A percentile compares a stretch with the other conserved stretches of the same genome.
These are phyloP conservation scores for Colletotrichum tanaceti DNA, from an alignment of 2,329 filamentous ascomycete species.

Conservation along the genomic window DNA sequence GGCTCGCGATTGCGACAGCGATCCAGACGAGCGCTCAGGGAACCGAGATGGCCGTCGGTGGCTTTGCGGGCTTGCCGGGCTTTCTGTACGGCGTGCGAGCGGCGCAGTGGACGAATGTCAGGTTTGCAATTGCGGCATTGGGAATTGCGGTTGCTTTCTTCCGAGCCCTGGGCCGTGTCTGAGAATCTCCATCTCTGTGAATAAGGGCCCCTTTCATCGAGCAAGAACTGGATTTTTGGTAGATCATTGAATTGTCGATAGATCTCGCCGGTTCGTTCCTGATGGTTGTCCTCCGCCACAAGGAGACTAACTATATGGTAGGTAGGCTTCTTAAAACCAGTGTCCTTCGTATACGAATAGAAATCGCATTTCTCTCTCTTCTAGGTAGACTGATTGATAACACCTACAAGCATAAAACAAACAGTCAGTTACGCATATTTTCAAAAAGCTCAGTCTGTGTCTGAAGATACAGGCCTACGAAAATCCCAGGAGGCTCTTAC, in stretches of 20 bases:
- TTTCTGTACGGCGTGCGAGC: background rate
- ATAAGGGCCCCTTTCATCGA: background rate
- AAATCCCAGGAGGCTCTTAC: constrained; percentile 9
- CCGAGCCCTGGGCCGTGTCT: background rate
- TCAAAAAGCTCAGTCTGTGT: background rate
- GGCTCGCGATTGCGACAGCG: background rate
- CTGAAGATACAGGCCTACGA: background rate
- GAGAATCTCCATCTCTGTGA: background rate
- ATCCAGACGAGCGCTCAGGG: background rate
- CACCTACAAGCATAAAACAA: too few species aligned
- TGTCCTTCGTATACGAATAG: too few species aligned
- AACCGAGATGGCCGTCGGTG: background rate
- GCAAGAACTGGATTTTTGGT: background rate
- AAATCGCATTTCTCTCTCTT: too few species aligned
- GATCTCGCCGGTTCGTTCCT: background rate
- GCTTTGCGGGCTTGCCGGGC: background rate
- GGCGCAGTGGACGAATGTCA: background rate
- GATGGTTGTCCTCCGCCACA: background rate
- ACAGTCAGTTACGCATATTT: too few species aligned
- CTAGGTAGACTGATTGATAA: too few species aligned
- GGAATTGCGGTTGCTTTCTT: background rate
- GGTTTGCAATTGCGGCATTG: background rate
- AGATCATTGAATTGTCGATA: background rate
- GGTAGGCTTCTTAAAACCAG: too few species aligned
- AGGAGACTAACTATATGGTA: too few species aligned